Base-by-base conservation (phyloP, 2,329 filamentous ascomycete species). In the Beauveria pseudobassiana region DNA sequence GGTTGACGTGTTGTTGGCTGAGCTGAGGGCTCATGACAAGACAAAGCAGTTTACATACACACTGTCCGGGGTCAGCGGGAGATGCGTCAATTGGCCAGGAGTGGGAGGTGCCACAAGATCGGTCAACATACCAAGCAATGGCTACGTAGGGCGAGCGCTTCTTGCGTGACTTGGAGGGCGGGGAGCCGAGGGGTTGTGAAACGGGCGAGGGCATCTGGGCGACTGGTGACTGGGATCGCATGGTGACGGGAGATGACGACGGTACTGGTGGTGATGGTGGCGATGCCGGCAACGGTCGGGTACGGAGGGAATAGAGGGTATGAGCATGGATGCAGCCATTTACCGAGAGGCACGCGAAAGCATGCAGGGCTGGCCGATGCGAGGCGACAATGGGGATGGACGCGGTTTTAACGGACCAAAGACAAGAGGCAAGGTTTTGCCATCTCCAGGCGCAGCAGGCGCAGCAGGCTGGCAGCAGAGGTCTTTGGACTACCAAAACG, bases 121-220 rank as follows among this genome's bases (percentile, higher is more conserved):
- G 26, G 26, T 20, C 10, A 9, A 62, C 63, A 24, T 53, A 64
- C 63, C 63, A 64, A 24, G 63, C 63, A 50, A 64, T 62, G 18
- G 63, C 50, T 1, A 62, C 62, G 34, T 64, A 64, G 14, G 63
- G 63, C 6, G 62, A 62, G 22, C 63, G 61, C 49, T 64, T 64
- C 61, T 64, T 64, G 30, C 61, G 50, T 16, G 59, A 59, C 20
- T 61, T 61, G 43, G 28, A 30, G 16, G 42, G 45, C 5, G 59
- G 50, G 10, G 59, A 54, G 22, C 30, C 45, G 18, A 53, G 5
- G 3, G 48, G 40, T 40, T 60, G 58, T 7, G 49, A 53, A 9
- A 40, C 49, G 38, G 58, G 34, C 26, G 58, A 53, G n/a, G 58
- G 50, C 49, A 60, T 60, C 26, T 40, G 14, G 20, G 49, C 57